Evolutionary conservation across 805 yeast genomes (phyloP).

Genomic region (Wickerhamiella galacta): DNA sequence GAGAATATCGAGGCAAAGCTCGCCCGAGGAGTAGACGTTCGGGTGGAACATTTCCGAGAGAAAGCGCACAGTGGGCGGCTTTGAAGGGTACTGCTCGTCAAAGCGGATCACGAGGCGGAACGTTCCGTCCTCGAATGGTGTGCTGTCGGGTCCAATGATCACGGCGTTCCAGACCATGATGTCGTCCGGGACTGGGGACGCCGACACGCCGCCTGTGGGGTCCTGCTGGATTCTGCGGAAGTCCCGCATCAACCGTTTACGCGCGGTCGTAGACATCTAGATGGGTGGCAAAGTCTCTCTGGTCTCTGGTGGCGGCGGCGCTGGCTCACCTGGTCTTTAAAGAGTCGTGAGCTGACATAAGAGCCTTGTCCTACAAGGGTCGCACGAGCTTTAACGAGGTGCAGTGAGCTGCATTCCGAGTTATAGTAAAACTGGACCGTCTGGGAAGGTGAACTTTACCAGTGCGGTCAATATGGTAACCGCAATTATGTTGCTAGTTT

Average conservation of each 20-base stretch:
- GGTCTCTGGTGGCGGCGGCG: no score
- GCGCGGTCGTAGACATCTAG: conserved; percentile 92
- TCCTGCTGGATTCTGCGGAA: conserved; percentile 97
- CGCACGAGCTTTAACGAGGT: no score
- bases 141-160: conserved; percentile 91
- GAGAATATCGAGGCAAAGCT: conserved; percentile 83
- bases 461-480: no score
- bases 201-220: conserved; percentile 95
- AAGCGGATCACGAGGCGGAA: conserved; percentile 73
- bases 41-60: conserved; percentile 95
- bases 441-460: no score
- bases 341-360: no score
- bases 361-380: no score
- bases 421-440: no score
- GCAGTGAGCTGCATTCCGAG: no score
- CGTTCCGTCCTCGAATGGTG: conserved; percentile 97
- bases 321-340: no score
- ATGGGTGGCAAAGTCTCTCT: no score
- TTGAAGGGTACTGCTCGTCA: conserved; percentile 94
- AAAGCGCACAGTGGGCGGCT: conserved; percentile 87
- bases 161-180: conserved; percentile 98
- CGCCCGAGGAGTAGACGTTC: conserved; percentile 90
- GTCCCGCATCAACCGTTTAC: conserved; percentile 97
- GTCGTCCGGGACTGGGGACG: conserved; percentile 91
- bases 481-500: no score